phyloP scores from a whole-genome alignment of 352 stramenopile species.

The Globisporangium orthogonon region DNA sequence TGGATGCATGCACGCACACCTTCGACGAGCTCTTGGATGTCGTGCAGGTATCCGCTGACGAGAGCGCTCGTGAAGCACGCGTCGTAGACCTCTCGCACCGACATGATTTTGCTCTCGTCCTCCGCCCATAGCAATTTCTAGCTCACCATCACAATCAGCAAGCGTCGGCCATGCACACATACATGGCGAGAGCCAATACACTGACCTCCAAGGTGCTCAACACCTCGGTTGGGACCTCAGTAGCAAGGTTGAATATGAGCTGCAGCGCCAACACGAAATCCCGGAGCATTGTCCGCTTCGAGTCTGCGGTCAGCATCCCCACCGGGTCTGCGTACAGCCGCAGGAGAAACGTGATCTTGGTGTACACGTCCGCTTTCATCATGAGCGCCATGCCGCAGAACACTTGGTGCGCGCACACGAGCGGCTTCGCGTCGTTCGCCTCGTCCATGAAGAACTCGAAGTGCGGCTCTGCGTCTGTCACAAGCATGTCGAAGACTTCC shows the following conservation, averaged over 20 bases:
- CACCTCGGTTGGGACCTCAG: conserved; percentile 24
- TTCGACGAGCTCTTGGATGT: conserved; percentile 37
- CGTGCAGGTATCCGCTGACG: conserved; percentile 49
- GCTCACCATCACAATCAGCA: not conserved
- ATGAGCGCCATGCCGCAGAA: conserved; percentile 56
- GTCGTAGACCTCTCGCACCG: conserved; percentile 38
- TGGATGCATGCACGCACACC: conserved; percentile 12
- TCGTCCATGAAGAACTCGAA: conserved; percentile 54
- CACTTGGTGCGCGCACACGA: conserved; percentile 43
- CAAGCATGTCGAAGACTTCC: conserved; percentile 70
- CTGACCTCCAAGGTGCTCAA: conserved; percentile 23
- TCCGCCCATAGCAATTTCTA: conserved; percentile 40
- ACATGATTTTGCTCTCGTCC: conserved; percentile 29
- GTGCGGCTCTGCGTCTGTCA: conserved; percentile 54
- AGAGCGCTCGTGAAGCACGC: conserved; percentile 53
- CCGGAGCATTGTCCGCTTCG: conserved; percentile 31
- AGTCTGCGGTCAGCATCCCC: conserved; percentile 31
- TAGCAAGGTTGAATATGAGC: conserved; percentile 30
- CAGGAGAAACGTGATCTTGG: conserved; percentile 55
- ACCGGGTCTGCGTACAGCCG: conserved; percentile 45
- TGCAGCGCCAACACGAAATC: conserved; percentile 36
- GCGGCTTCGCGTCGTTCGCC: conserved; percentile 15
- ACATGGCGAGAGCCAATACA: not conserved
- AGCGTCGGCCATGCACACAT: not conserved
- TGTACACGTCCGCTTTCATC: conserved; percentile 41